These are phyloP conservation scores for Stentor roeselii DNA, from an alignment of 73 alveolate genomes.

Conservation along the genomic window DNA sequence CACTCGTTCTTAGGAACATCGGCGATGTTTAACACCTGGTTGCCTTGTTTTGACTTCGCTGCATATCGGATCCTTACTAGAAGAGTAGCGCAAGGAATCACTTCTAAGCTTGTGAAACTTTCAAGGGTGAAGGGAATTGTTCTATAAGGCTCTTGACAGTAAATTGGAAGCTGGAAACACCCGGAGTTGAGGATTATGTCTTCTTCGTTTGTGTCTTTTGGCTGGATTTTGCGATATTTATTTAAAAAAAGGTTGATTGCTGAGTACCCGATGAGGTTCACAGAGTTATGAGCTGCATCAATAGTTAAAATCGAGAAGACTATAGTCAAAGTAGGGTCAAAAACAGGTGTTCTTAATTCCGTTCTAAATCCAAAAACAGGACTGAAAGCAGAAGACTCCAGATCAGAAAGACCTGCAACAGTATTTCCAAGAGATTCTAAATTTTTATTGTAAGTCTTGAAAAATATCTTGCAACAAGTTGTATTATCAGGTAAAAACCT, in stretches of 20 bases:
- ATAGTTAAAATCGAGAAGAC: slow-evolving; percentile 66
- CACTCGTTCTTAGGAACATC: slow-evolving; percentile 63
- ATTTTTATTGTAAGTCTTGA: slow-evolving; percentile 56
- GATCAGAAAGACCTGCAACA: slow-evolving; percentile 72
- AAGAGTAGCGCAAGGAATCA: slow-evolving; percentile 68
- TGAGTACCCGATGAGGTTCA: slow-evolving; percentile 73
- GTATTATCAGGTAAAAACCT: slow-evolving; percentile 85
- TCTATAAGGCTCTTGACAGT: slow-evolving; percentile 68
- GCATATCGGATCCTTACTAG: slow-evolving; percentile 67
- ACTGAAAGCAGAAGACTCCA: slow-evolving; percentile 49
- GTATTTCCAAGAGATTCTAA: slow-evolving; percentile 50
- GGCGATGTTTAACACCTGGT: slow-evolving; percentile 52
- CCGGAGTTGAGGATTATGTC: slow-evolving; percentile 70
- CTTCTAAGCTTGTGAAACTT: slow-evolving; percentile 59
- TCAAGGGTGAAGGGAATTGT: slow-evolving; percentile 60
- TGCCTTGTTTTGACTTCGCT: slow-evolving; percentile 70
- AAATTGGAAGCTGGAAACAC: slow-evolving; percentile 63
- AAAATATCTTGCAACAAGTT: slow-evolving; percentile 57
- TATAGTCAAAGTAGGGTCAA: slow-evolving; percentile 71
- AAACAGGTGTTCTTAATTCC: slow-evolving; percentile 69
- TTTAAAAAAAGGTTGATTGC: slow-evolving; percentile 68
- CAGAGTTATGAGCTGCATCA: slow-evolving; percentile 64
- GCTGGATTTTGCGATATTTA: slow-evolving; percentile 46
- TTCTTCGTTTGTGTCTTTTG: slow-evolving; percentile 58
- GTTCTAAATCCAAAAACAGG: slow-evolving; percentile 74